Evolutionary conservation across 305 asterid species (phyloP), one percentile per base, ranked within the genome.

Genomic region (Fraxinus paxiana): DNA sequence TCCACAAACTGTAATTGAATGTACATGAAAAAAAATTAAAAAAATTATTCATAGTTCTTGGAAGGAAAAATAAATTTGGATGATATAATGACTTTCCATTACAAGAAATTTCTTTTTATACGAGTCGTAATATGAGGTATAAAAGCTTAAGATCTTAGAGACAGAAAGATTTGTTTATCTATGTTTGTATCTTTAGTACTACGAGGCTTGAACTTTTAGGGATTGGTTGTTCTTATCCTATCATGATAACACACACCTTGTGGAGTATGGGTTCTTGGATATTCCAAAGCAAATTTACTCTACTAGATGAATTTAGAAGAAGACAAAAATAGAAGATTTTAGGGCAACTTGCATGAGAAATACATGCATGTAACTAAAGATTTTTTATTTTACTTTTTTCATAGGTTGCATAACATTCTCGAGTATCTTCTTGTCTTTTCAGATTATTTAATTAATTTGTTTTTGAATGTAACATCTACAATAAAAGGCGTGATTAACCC

Each of bases 1-100:
- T 83, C 83, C 69, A 79, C 17, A 79, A 83, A 83, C 86, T 83
- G 69, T 54, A 77, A 26, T 56, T 48, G 61, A 48, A 15, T 48
- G 20, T 15, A 48, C 30, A 61, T 18, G 20, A 1, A 18, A 59
- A 18, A 2, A 2, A 54, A 5, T 6, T 18, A 18, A 0, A 0
- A 0, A 61, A 61, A 20, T 61, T 61, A 43, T 43, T 43, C 54
- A 43, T 13, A 43, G 17, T 43, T 43, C 13, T 12, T 12, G 54
- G 4, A 43, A 43, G 54, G 15, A 41, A 41, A 43, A 43, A 43
- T 43, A 43, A 43, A 43, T 12, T 13, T 12, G 54, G 54, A 43
- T 4, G n/a, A 43, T 43, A 12, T 12, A 43, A 2, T 13, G 1
- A 13, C 4, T 43, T 13, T 13, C 5, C 54, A 13, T 17, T 43